Base-by-base conservation (phyloP, 129 eudicot species). In the Sambucus nigra region DNA sequence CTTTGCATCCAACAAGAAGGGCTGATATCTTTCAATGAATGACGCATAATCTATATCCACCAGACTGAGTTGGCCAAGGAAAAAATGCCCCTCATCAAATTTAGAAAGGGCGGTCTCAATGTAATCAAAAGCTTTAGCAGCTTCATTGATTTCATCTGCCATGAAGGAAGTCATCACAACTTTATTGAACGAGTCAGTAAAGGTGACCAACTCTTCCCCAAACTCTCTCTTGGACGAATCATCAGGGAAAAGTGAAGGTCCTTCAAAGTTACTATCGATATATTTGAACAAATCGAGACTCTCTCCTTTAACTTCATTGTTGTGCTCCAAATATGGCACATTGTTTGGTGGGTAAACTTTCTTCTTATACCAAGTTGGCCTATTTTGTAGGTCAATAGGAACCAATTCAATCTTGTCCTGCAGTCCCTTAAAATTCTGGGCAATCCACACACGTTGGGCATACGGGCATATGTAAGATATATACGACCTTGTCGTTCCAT, bases 271-370 rank as follows among this genome's bases (percentile, higher is more conserved):
- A 53, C 59, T 57, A 53, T 89, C 85, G 24, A 89, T 78, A 64
- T 74, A 89, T 53, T 73, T 80, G 53, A 89, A 73, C 59, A 89
- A 62, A 68, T 89, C 94, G 55, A 89, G 95, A 59, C 95, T 84
- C 62, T 89, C 97, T 68, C 95, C 95, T 59, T 62, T 81, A 5
- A 89, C 88, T 66, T 81, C 79, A 51, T 89, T 84, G 65, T 76
- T 81, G 68, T 89, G 95, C 67, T 89, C 95, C 47, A 86, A 63
- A 19, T 87, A 48, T 12, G 95, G 95, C 22, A 86, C 95, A 92
- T 86, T n/a, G n/a, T n/a, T n/a, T n/a, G n/a, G n/a, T n/a, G n/a
- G n/a, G n/a, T n/a, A n/a, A n/a, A n/a, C n/a, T n/a, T n/a, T n/a
- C n/a, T n/a, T n/a, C n/a, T n/a, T n/a, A n/a, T n/a, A n/a, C n/a